Base-by-base conservation (phyloP, 106 monocot genomes). In the Dactylorhiza incarnata region DNA sequence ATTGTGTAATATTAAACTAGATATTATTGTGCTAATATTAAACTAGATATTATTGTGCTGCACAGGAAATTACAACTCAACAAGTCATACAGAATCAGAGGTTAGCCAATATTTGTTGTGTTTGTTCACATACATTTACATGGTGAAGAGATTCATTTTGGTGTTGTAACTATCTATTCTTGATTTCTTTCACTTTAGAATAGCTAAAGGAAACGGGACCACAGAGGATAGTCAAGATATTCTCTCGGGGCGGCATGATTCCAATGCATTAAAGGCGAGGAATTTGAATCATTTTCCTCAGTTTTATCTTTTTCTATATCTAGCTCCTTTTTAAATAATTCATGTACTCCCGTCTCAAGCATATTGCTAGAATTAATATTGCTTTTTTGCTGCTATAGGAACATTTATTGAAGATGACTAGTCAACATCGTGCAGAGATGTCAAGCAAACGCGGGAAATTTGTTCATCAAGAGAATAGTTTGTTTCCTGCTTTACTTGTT, bases 31-130 rank as follows among this genome's bases (percentile, higher is more conserved):
- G 49, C 52, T 74, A 24, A 51, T 72, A 53, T 50, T 85, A 65
- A 84, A 52, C 58, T 14, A 15, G 76, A 4, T 71, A 74, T 52
- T 55, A 78, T 75, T 83, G 12, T 82, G 49, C 52, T 74, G 51
- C 78, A 20, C 79, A 99, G 99, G 99, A 99, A 89, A 86, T 99
- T 78, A 82, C 82, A 29, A 83, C 88, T 45, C 89, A 92, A 74
- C 89, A 92, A 89, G 81, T 94, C 55, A 86, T 99, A 82, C 87
- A 92, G 47, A 86, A 79, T 59, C 91, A 94, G 74, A 92, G 99
- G 99, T 94, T 43, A 73, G 73, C 19, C 56, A 7, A 13, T 72
- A 47, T 71, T 72, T 71, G 17, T 62, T 69, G 7, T 67, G 24
- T 6, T 16, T 48, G 15, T 81, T 16, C 49, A 65, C 20, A 72